Evolutionary conservation across 352 stramenopile genomes (phyloP).

Genomic region (Globisporangium spinosum): DNA sequence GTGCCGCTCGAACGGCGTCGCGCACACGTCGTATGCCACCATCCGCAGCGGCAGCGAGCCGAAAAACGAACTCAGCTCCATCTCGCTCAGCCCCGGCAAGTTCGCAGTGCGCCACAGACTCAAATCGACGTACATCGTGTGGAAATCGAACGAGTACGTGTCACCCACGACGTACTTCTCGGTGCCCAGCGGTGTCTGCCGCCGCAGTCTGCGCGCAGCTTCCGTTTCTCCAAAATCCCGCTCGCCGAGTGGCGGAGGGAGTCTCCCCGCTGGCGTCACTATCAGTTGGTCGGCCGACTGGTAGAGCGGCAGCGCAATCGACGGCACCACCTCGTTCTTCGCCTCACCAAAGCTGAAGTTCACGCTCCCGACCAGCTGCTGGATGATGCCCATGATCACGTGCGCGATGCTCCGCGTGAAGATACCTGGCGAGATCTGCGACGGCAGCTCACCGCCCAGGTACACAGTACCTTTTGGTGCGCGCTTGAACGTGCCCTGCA

Average conservation of each 20-base stretch:
- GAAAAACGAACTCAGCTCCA: constrained; percentile 79
- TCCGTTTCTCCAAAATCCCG: constrained; percentile 66
- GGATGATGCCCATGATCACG: constrained; percentile 77
- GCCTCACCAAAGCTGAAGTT: constrained; percentile 70
- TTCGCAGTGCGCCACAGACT: constrained; percentile 79
- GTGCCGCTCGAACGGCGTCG: constrained; percentile 30
- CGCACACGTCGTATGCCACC: constrained; percentile 59
- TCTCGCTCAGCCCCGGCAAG: constrained; percentile 65
- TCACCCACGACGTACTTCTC: constrained; percentile 52
- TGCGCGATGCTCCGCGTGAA: constrained; percentile 74
- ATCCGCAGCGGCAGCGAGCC: constrained; percentile 65
- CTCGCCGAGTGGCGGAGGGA: constrained; percentile 47
- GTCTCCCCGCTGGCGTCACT: constrained; percentile 47
- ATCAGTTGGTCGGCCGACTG: constrained; percentile 83
- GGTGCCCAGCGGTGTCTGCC: constrained; percentile 44
- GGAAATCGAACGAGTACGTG: constrained; percentile 88
- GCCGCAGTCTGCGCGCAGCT: constrained; percentile 31
- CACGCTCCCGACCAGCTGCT: constrained; percentile 56
- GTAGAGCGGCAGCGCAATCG: constrained; percentile 71
- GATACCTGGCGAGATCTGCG: constrained; percentile 56
- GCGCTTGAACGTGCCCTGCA: constrained; percentile 81
- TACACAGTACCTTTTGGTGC: constrained; percentile 51
- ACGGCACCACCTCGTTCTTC: constrained; percentile 37
- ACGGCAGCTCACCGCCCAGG: constrained; percentile 70
- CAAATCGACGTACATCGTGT: constrained; percentile 88